Evolutionary conservation across 1,139 yeast genomes (phyloP), one percentile per base, ranked within the genome.

Genomic region (Yamadazyma friedrichii): DNA sequence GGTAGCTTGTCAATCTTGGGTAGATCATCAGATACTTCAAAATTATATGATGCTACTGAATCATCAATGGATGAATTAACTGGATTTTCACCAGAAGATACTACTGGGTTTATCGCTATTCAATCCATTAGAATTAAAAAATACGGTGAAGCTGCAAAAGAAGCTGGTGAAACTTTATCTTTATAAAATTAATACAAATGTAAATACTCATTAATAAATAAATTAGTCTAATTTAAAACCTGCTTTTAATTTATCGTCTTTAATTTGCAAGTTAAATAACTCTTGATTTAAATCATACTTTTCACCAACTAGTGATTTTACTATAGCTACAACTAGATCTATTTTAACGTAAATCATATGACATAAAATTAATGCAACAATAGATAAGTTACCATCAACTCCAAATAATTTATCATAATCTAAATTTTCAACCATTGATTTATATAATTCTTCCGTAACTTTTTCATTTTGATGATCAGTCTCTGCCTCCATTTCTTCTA

Each of bases 51-150:
- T 65, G 97, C 96, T 52, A 88, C 96, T 47, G 97, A 91, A 67
- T 89, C 98, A 17, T 91, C 98, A 15, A 93, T 93, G 98, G 98
- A 93, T 69, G 98, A 93, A 73, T 82, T 93, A 61, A 91, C 98
- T 45, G 98, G 97, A 45, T 93, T 93, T 78, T 84, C 88, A 58
- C 98, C 98, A 48, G 91, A 87, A 65, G 98, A 93, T 66, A 88
- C 98, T 49, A 76, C 95, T 49, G 98, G 98, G 44, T 93, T 93
- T 80, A 93, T 93, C 69, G 89, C 96, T 55, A 95, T 93, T 54
- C 96, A 93, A 78, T 87, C 98, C 50, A 93, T 93, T 66, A 88
- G 98, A 78, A 86, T 93, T 64, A 93, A 93, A 79, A 93, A 93
- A 74, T 93, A 87, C 66, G 98, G 98, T 69, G 95, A 89, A 70